Evolutionary conservation across 768 basidiomycete genomes (phyloP).

Genomic region (Agaricus blazei): DNA sequence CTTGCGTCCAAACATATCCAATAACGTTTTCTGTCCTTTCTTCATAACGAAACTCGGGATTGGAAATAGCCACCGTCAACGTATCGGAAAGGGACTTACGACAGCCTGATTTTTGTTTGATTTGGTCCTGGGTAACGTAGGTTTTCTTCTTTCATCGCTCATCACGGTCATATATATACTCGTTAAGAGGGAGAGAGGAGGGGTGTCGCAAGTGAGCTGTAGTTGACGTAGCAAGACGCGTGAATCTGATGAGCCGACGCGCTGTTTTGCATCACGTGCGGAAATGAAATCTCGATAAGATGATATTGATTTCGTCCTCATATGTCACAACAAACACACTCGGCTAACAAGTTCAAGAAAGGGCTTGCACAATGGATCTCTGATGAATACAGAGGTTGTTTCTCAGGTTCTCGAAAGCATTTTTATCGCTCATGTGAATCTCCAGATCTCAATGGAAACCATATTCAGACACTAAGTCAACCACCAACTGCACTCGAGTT

Average conservation of each 20-base stretch:
- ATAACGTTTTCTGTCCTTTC: constrained; percentile 34
- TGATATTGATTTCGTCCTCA: not conserved
- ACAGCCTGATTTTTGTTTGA: not conserved
- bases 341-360: not conserved
- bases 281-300: not conserved
- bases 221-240: not conserved
- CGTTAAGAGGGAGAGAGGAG: not conserved
- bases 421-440: not conserved
- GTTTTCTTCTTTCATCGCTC: not conserved
- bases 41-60: not conserved
- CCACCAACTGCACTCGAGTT: constrained; percentile 71
- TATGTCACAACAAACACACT: constrained; percentile 6
- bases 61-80: not conserved
- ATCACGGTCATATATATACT: not conserved
- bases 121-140: not conserved
- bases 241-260: not conserved
- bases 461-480: constrained; percentile 40
- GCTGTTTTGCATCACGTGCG: constrained; percentile 8
- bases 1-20: constrained; percentile 31
- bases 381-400: constrained; percentile 37
- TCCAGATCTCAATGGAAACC: constrained; percentile 55
- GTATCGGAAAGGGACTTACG: not conserved
- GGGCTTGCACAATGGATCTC: constrained; percentile 24
- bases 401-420: not conserved
- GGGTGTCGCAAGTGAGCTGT: not conserved